Evolutionary conservation across 2,329 filamentous ascomycete species (phyloP).

Genomic region (Ceratocystis papillata): DNA sequence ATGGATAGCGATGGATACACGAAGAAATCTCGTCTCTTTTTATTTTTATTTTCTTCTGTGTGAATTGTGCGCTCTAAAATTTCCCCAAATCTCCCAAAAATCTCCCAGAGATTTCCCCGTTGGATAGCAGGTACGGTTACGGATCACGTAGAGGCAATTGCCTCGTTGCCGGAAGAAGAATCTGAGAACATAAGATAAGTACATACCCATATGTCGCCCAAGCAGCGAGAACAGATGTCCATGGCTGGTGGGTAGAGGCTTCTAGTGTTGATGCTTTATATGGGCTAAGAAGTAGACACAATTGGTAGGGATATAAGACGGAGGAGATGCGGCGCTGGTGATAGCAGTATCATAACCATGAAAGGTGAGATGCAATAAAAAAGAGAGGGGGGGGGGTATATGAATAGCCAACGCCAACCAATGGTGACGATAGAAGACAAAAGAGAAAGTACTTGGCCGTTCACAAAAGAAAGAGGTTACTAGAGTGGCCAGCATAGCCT

Average conservation of each 20-base stretch:
- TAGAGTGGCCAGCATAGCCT: background rate
- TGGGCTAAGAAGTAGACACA: background rate
- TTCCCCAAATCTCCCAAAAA: background rate
- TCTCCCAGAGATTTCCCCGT: background rate
- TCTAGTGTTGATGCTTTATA: background rate
- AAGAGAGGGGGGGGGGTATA: background rate
- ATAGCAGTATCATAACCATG: background rate
- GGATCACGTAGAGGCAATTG: background rate
- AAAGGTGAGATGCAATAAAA: background rate
- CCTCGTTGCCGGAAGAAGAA: background rate
- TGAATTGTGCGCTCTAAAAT: background rate
- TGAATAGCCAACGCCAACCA: background rate
- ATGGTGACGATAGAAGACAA: background rate
- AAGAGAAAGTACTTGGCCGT: background rate
- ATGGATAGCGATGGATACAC: background rate
- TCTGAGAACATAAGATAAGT: background rate
- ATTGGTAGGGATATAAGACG: background rate
- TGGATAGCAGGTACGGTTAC: background rate
- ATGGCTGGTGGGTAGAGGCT: background rate
- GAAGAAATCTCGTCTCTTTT: background rate
- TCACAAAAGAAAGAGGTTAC: background rate
- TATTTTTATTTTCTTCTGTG: background rate
- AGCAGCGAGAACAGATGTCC: constrained; percentile 13
- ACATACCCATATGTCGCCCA: constrained; percentile 11
- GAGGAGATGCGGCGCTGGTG: background rate